phyloP scores from a whole-genome alignment of 2,329 filamentous ascomycete species.

The Fusarium anguioides region DNA sequence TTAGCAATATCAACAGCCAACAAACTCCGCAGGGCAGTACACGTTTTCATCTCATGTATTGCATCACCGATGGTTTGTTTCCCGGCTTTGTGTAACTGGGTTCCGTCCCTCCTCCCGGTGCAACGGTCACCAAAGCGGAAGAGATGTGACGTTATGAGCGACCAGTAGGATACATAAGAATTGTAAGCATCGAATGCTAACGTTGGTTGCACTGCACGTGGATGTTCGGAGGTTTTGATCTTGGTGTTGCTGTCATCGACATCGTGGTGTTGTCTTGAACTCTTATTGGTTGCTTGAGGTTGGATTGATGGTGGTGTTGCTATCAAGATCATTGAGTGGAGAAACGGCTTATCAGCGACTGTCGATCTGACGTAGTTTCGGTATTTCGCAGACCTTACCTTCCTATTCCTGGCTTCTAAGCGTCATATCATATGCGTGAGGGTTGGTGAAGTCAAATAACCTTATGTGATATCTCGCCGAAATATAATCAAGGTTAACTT shows the following conservation, averaged over 20 bases:
- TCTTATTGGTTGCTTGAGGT: constrained; percentile 18
- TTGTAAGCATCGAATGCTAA: constrained; percentile 36
- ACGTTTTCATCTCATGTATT: constrained; percentile 25
- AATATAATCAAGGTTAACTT: background rate
- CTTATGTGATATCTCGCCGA: too few relatives aligned
- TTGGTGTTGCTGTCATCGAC: background rate
- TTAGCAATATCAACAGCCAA: constrained; percentile 9
- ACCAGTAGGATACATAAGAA: constrained; percentile 18
- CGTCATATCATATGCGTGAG: background rate
- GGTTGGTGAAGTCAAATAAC: background rate
- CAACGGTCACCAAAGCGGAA: constrained; percentile 21
- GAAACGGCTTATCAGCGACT: background rate
- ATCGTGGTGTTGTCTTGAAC: constrained; percentile 9
- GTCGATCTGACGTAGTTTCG: background rate
- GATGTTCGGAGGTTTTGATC: background rate
- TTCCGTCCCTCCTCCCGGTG: background rate
- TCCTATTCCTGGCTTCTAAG: background rate
- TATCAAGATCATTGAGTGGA: constrained; percentile 7
- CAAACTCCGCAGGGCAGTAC: constrained; percentile 3
- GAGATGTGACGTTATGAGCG: constrained; percentile 11
- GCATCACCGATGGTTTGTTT: constrained; percentile 12
- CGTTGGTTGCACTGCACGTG: constrained; percentile 21
- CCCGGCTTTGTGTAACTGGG: background rate
- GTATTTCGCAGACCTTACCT: background rate
- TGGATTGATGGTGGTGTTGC: constrained; percentile 9